Evolutionary conservation across 495 filamentous ascomycete species (phyloP), one percentile per base, ranked within the genome.

Genomic region (Pyronema domesticum): DNA sequence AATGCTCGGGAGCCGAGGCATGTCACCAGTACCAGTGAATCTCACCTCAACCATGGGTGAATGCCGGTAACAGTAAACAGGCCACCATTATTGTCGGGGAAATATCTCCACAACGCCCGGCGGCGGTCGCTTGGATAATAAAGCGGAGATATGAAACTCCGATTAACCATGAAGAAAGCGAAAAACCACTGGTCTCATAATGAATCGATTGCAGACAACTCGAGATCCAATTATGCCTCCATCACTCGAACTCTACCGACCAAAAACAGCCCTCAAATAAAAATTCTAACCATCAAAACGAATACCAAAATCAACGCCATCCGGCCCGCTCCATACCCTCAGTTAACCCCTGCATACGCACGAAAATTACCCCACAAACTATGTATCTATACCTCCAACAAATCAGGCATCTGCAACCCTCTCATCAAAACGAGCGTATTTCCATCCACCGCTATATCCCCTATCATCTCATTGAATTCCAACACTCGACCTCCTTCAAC

Each of bases 381-480:
- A 47, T 23, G 3, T 5, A 47, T 23, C 33, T 34, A 13, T 14
- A 48, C 43, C 56, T 68, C 67, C 55, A 74, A 68, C 33, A 77
- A 55, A 67, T 77, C 70, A 43, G 70, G 70, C 53, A 77, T 68
- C 49, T 77, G 68, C 39, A 95, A 80, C 1, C 91, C 91, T 57
- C 91, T 75, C 51, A 96, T 61, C 67, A 98, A 62, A 10, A 98
- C 88, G 57, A 96, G 75, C 7, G 85, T 95, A 68, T 96, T 85
- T 3, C 91, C 93, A 60, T 73, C 80, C 53, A 76, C 77, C 57
- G 85, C 65, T 8, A 74, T 74, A 63, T 79, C 75, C 7, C 82
- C 89, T 17, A 82, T 68, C 68, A 87, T 83, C 68, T 95, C 88
- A 18, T 76, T 78, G 68, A 95, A 98, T 46, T 83, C 83, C 58